Evolutionary conservation across 108 stramenopile species (phyloP), one percentile per base, ranked within the genome.

Genomic region (Cyclotella atomus): DNA sequence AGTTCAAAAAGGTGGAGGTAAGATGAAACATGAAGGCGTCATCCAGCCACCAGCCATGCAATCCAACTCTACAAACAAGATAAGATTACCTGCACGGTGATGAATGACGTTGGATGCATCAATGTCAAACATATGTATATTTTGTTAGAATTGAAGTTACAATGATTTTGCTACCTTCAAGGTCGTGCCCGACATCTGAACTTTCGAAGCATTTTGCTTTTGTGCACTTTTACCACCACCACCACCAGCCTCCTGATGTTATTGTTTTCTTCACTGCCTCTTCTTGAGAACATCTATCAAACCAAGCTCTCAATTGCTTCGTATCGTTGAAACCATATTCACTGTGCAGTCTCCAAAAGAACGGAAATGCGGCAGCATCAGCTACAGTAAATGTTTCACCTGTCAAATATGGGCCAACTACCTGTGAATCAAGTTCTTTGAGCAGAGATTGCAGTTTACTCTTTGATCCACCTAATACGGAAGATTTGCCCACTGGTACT

Each of bases 281-380:
- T 0, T 83, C 82, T 17, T 82, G 38, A 24, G 68, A 60, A 60
- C 92, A 91, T 20, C 46, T 33, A 20, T 91, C 67, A 29, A 94
- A 59, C 93, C 93, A 91, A 1, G 27, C 61, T 20, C 60, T 62
- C 25, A 94, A 59, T 7, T 84, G 87, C 25, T 52, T 32, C 46
- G 85, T 86, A 20, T 44, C 32, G 52, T 86, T 69, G 10, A 84
- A 65, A 10, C 87, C 88, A 78, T 72, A 94, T 70, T 91, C 93
- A 36, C 86, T 59, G 59, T 94, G 71, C 14, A 94, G 75, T 25
- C 90, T 68, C 92, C 92, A 94, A n/a, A 94, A 44, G 68, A 94
- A 94, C 0, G 92, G 92, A 71, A 94, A 94, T n/a, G 75, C 90
- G 1, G 90, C 83, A 77, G 88, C 89, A 75, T 94, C 93, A 19